These are phyloP conservation scores for Puccinia coronata DNA, from an alignment of 1,284 basidiomycete genomes.

Conservation along the genomic window DNA sequence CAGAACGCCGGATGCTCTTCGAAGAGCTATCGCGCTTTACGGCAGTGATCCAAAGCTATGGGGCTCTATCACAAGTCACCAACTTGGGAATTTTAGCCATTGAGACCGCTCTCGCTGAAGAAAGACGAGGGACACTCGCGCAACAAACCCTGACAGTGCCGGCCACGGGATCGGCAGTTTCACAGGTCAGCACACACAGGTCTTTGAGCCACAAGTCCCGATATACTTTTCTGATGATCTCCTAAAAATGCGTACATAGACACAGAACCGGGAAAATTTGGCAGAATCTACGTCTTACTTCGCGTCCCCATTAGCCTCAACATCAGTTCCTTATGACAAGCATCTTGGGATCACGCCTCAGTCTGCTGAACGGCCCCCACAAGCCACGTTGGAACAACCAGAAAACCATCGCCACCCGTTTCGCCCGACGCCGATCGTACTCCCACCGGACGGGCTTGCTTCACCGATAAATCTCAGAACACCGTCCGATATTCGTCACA, in stretches of 20 bases:
- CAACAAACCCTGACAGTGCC: neutral
- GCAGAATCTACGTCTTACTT: slow-evolving; percentile 10
- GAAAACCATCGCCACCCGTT: neutral
- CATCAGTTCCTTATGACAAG: neutral
- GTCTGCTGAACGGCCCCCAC: neutral
- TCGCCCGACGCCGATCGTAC: slow-evolving; percentile 2
- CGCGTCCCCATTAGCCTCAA: neutral
- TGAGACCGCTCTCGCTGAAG: slow-evolving; percentile 37
- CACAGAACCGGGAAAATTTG: neutral
- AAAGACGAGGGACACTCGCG: neutral
- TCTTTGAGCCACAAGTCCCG: neutral
- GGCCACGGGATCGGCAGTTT: neutral
- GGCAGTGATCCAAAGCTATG: slow-evolving; percentile 17
- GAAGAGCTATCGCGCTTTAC: slow-evolving; percentile 43
- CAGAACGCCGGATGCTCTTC: slow-evolving; percentile 42
- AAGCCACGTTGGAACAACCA: neutral
- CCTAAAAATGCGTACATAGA: neutral
- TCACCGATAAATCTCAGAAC: neutral
- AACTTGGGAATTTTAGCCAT: slow-evolving; percentile 42
- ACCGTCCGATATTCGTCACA: neutral
- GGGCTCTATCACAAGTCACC: slow-evolving; percentile 43
- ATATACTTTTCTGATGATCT: neutral
- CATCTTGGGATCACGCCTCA: neutral
- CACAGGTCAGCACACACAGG: neutral
- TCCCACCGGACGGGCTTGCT: neutral